Evolutionary conservation across 805 yeast genomes (phyloP), one percentile per base, ranked within the genome.

Genomic region (Teunomyces cretensis): DNA sequence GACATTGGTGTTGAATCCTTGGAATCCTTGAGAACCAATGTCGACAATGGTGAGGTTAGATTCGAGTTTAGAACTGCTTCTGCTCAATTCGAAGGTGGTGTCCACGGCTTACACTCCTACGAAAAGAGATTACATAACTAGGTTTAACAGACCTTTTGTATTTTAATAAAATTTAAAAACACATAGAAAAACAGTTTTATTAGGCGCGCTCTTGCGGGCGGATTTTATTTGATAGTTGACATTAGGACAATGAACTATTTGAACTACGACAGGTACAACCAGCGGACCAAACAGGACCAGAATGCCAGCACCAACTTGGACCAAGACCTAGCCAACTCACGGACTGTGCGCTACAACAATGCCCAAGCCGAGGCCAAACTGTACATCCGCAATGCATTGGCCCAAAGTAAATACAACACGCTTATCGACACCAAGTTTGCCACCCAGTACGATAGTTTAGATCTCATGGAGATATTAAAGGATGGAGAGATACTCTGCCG

Each of bases 31-130:
- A 85, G 85, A 64, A 70, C 70, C 48, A 68, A 76, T 39, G 92
- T 88, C 50, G 75, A 74, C 59, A 52, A 58, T 45, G 96, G 96
- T 56, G 74, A 71, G 27, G 84, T 90, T 52, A 84, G 99, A 76
- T 94, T 94, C 65, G 99, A 94, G 77, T 84, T 86, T 73, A 89
- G 99, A 83, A 91, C 98, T 57, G 96, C 98, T 41, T 88, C 97
- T 63, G 97, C 99, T 53, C 99, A 94, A 80, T 79, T 90, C 55
- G 99, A 94, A 77, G 99, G 99, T 78, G 98, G 98, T 72, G 92
- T 94, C 52, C 87, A 89, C 74, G 91, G 96, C 65, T 81, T 94
- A 72, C 89, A 89, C 79, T 91, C 97, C 48, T 94, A 88, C 68
- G 99, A 94, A 76, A 94, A 94, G 83, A 89, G 96, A 74, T 78